phyloP scores from a whole-genome alignment of 2,329 filamentous ascomycete species.

The Pyrenophora teres region DNA sequence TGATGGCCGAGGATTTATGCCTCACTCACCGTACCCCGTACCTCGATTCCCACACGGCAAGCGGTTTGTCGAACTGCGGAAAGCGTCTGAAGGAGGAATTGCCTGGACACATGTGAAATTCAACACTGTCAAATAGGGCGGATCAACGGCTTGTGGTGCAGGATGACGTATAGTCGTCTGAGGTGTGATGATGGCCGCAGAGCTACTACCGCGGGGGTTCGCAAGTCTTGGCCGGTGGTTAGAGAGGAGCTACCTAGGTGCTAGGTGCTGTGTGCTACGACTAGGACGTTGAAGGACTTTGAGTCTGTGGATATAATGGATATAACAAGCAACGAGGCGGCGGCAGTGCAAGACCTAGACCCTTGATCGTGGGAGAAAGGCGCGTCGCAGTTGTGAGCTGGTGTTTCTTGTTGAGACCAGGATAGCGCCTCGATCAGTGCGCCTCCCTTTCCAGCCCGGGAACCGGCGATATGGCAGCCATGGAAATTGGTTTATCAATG shows the following conservation, averaged over 20 bases:
- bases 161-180: slow-evolving; percentile 31
- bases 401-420: slow-evolving; percentile 40
- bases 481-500: slow-evolving; percentile 23
- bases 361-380: slow-evolving; percentile 8
- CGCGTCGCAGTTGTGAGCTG: slow-evolving; percentile 18
- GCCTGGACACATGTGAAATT: slow-evolving; percentile 36
- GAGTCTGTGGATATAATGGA: background rate
- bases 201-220: slow-evolving; percentile 13
- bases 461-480: slow-evolving; percentile 13
- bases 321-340: slow-evolving; percentile 7
- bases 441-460: slow-evolving; percentile 18
- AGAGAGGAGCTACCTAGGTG: background rate
- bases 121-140: slow-evolving; percentile 20
- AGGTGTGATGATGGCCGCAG: slow-evolving; percentile 12
- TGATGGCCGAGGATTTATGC: background rate
- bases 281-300: background rate
- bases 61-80: slow-evolving; percentile 34
- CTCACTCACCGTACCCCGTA: slow-evolving; percentile 23
- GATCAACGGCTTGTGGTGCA: slow-evolving; percentile 22
- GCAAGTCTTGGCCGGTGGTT: background rate
- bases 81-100: slow-evolving; percentile 29
- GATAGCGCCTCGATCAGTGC: slow-evolving; percentile 31
- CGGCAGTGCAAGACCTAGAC: slow-evolving; percentile 11
- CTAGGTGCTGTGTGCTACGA: background rate
- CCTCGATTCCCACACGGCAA: slow-evolving; percentile 30